Evolutionary conservation across 2,329 filamentous ascomycete genomes (phyloP).

Genomic region (Penicillium brasilianum): DNA sequence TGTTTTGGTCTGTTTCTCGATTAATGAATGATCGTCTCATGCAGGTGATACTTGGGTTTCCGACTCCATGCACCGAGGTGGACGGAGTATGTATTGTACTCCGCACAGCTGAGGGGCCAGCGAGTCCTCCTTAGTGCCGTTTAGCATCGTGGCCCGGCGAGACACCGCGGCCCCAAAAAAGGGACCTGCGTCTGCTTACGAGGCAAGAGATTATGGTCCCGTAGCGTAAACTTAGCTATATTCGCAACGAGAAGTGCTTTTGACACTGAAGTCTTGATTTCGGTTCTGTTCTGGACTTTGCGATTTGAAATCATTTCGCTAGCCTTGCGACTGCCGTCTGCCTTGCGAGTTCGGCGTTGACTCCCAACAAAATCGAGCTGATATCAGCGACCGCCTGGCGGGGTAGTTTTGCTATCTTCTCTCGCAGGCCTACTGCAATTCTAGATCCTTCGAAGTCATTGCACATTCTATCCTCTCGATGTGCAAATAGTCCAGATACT

Average conservation of each 20-base stretch:
- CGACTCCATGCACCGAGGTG: neutral
- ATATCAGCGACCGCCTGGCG: neutral
- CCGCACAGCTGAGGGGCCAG: neutral
- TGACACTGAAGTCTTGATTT: neutral
- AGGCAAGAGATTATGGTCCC: neutral
- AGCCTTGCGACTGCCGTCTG: neutral
- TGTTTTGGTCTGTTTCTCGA: neutral
- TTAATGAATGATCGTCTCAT: neutral
- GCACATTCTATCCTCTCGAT: neutral
- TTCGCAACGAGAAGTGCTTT: too few species aligned
- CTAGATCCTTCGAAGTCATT: neutral
- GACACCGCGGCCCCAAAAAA: neutral
- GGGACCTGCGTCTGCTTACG: neutral
- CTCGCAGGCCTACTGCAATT: neutral
- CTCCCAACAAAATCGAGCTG: neutral
- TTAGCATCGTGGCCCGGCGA: neutral
- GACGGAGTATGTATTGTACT: neutral
- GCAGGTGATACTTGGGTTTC: neutral
- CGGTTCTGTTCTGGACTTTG: neutral
- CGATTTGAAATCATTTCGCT: neutral
- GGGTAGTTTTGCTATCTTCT: neutral
- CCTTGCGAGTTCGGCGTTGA: neutral
- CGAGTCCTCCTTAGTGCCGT: neutral
- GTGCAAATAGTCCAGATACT: neutral
- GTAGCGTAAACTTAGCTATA: neutral